A percentile compares a stretch with the other conserved stretches of the same genome.
These are phyloP conservation scores for Hibiscus trionum DNA, from an alignment of 345 rosid species.

Conservation along the genomic window DNA sequence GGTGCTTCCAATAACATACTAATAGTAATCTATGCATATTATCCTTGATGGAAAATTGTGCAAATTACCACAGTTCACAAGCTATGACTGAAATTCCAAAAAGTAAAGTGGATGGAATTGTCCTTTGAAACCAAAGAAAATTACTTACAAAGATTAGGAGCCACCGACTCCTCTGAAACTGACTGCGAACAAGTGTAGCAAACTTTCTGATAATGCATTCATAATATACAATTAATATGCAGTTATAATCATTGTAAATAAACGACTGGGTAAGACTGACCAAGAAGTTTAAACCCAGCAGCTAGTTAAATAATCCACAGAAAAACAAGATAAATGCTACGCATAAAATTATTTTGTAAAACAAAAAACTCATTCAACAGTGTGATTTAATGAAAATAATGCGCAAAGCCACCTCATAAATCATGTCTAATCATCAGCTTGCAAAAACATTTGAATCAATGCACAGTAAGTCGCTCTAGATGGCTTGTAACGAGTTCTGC, in stretches of 20 bases:
- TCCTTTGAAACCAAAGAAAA: not conserved
- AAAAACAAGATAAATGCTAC: not conserved
- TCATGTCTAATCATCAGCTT: not conserved
- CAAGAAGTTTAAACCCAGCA: not conserved
- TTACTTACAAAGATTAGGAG: conserved; percentile 79
- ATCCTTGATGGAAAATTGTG: not conserved
- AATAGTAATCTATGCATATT: not conserved
- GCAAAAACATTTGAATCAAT: not conserved
- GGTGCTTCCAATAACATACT: not conserved
- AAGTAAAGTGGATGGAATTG: not conserved
- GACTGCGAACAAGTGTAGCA: conserved; percentile 67
- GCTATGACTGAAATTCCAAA: not conserved
- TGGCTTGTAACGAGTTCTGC: not conserved
- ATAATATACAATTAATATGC: conserved; percentile 18
- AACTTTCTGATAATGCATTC: conserved; percentile 49
- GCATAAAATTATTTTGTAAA: not conserved
- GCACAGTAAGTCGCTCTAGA: not conserved
- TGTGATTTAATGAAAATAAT: not conserved
- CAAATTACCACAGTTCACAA: not conserved
- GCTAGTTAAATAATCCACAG: not conserved
- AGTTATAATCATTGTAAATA: conserved; percentile 1
- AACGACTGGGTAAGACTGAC: not conserved
- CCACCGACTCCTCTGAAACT: conserved; percentile 53
- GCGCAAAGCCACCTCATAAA: not conserved
- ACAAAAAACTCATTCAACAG: not conserved